phyloP scores from a whole-genome alignment of 257 asterid species.

The Solanum gracilifrons region DNA sequence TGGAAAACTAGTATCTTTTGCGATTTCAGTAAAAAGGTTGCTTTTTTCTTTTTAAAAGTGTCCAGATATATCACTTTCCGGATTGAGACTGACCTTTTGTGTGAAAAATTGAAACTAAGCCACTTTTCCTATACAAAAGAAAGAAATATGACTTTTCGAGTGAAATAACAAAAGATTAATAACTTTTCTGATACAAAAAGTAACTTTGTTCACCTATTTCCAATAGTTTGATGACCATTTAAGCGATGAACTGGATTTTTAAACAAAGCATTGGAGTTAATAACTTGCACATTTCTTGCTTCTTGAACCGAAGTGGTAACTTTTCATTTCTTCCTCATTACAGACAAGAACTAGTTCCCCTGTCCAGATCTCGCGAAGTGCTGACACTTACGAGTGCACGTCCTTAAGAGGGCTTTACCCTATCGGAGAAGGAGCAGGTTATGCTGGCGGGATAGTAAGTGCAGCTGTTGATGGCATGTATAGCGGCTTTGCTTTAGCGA shows the following conservation, averaged over 20 bases:
- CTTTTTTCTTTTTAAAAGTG: not conserved
- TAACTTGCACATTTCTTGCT: not conserved
- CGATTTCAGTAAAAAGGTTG: not conserved
- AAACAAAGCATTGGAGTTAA: not conserved
- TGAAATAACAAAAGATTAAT: too few relatives aligned
- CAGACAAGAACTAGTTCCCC: conserved; percentile 97
- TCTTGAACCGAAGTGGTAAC: not conserved
- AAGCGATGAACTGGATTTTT: not conserved
- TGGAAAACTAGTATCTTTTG: not conserved
- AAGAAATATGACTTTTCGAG: not conserved
- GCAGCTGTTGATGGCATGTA: conserved; percentile 95
- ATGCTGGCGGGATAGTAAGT: conserved; percentile 92
- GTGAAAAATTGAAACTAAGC: not conserved
- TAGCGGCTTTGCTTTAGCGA: conserved; percentile 73
- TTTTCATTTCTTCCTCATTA: not conserved
- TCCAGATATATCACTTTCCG: not conserved
- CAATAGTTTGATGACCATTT: not conserved
- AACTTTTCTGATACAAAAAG: not conserved
- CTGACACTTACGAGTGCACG: conserved; percentile 69
- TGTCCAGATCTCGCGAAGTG: conserved; percentile 54
- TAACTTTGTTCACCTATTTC: not conserved
- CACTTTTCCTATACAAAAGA: not conserved
- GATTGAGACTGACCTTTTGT: not conserved
- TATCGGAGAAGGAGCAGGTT: conserved; percentile 92
- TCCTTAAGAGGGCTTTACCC: conserved; percentile 80